These are phyloP conservation scores for Ampelomyces quisqualis DNA, from an alignment of 2,329 filamentous ascomycete species.

Conservation along the genomic window DNA sequence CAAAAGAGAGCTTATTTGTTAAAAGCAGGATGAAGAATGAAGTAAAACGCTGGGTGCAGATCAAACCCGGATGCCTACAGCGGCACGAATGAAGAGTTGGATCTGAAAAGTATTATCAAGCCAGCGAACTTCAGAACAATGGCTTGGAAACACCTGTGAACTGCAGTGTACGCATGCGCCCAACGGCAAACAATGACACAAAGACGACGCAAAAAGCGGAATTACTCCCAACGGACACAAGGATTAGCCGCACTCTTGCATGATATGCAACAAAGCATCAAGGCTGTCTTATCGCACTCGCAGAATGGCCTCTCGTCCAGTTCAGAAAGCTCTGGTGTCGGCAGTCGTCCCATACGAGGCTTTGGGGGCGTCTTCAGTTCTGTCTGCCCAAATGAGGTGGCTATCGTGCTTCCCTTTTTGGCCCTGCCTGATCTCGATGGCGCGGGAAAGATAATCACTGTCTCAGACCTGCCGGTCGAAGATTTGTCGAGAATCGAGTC, in stretches of 20 bases:
- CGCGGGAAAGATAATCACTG: constrained; percentile 17
- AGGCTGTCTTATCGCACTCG: constrained; percentile 25
- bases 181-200: not conserved
- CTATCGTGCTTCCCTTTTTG: not conserved
- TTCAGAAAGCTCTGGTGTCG: constrained; percentile 38
- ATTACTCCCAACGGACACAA: not conserved
- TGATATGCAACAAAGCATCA: constrained; percentile 20
- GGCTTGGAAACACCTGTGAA: no score
- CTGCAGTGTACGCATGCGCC: no score
- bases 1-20: no score
- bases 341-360: constrained; percentile 32
- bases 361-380: constrained; percentile 31
- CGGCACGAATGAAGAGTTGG: no score
- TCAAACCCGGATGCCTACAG: no score
- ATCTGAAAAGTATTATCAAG: no score
- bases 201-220: not conserved
- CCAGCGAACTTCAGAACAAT: no score
- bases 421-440: not conserved
- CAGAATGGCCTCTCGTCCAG: constrained; percentile 36
- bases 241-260: constrained; percentile 13
- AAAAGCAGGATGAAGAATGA: no score
- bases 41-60: no score
- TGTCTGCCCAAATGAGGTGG: not conserved
- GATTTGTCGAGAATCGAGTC: constrained; percentile 15
- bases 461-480: not conserved